Evolutionary conservation across 208 protist genomes (phyloP).

Genomic region (Acanthamoeba triangularis): DNA sequence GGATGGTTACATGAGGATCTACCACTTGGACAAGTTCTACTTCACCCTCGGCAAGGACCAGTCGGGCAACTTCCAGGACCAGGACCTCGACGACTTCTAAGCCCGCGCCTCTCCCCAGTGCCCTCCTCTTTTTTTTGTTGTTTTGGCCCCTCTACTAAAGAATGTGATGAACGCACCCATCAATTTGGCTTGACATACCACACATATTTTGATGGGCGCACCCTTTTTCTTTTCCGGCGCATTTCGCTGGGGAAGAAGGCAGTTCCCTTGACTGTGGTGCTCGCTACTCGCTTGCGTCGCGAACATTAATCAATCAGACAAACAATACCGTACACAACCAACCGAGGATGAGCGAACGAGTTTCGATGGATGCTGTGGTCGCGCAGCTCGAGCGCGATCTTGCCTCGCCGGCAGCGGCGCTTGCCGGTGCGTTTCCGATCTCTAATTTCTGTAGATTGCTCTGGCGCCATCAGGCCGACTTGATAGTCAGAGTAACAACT

Average conservation of each 20-base stretch:
- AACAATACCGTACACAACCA: background rate
- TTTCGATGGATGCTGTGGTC: background rate
- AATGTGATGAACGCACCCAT: background rate
- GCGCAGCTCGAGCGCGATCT: conserved; percentile 63
- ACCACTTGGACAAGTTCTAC: conserved; percentile 97
- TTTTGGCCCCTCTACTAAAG: background rate
- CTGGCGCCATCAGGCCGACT: too few relatives aligned
- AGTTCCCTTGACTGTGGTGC: too few relatives aligned
- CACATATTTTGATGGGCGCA: too few relatives aligned
- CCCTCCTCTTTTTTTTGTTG: background rate
- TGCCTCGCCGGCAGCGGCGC: conserved; percentile 12
- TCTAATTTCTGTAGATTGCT: background rate
- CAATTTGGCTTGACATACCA: too few relatives aligned
- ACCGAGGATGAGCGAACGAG: conserved; percentile 6
- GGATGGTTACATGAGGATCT: conserved; percentile 97
- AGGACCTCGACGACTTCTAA: conserved; percentile 16
- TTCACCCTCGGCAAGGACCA: conserved; percentile 80
- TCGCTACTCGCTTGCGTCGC: too few relatives aligned
- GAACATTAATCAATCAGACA: too few relatives aligned
- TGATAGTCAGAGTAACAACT: background rate
- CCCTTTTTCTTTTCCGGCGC: too few relatives aligned
- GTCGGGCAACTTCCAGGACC: background rate
- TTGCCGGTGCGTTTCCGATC: background rate
- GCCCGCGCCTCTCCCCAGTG: too few relatives aligned
- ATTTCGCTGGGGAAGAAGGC: too few relatives aligned